phyloP scores from a whole-genome alignment of 345 rosid species.

The rapeseed (Brassica napus) region DNA sequence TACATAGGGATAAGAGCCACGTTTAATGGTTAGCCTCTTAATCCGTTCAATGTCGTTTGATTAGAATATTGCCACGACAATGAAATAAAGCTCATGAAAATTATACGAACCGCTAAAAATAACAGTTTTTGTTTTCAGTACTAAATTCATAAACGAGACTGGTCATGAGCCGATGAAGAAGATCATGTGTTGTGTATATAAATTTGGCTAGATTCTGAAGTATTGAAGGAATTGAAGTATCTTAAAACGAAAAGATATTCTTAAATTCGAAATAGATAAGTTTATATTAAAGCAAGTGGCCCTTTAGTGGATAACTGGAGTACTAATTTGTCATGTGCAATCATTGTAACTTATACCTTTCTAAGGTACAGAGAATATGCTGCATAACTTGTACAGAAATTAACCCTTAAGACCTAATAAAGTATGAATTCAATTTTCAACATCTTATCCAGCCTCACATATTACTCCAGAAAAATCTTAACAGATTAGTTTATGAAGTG shows the following conservation, averaged over 20 bases:
- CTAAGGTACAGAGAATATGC: constrained; percentile 31
- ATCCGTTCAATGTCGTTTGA: background rate
- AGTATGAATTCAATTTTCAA: background rate
- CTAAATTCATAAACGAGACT: background rate
- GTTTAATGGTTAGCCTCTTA: background rate
- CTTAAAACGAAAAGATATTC: constrained; percentile 13
- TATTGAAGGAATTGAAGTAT: background rate
- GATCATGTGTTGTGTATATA: constrained; percentile 5
- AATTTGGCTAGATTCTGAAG: constrained; percentile 19
- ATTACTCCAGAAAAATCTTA: background rate
- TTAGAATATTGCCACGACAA: background rate
- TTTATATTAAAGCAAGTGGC: constrained; percentile 16
- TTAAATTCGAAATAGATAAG: constrained; percentile 26
- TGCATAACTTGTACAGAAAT: constrained; percentile 6
- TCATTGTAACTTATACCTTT: constrained; percentile 29
- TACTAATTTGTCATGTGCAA: constrained; percentile 28
- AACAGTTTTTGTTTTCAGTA: background rate
- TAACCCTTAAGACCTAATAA: background rate
- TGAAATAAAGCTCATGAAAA: background rate
- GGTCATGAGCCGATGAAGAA: background rate
- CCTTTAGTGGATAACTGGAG: constrained; percentile 30
- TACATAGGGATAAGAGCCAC: background rate
- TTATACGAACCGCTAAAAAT: background rate
- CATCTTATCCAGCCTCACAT: constrained; percentile 4
- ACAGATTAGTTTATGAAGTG: background rate